Evolutionary conservation across 805 yeast genomes (phyloP), one percentile per base, ranked within the genome.

Genomic region (Candida coquimbonensis): DNA sequence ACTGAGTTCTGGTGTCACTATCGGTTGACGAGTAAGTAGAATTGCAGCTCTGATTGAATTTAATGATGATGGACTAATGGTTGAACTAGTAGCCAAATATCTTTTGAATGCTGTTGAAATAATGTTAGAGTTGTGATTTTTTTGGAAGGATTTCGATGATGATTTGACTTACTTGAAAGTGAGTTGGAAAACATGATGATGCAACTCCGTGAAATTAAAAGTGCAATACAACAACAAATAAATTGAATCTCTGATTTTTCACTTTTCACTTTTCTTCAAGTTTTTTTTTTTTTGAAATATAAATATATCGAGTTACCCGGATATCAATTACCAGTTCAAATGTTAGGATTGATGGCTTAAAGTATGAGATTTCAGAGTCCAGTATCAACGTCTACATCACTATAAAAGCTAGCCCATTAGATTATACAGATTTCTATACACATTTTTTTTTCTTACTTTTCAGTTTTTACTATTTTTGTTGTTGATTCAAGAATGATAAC

Each of bases 11-110:
- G 86, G 83, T 3, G 96, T 87, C 40, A 93, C 78, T 34, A 93
- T 73, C 27, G 99, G 99, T 36, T 73, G 74, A 66, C 99, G 76
- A 37, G 93, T 80, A 39, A 91, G 72, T 46, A 90, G 68, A 37
- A 87, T 60, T 11, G 83, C 80, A 4, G 82, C 76, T 47, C 53
- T 61, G 32, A 56, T 49, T 12, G 54, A 45, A 5, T 48, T 47
- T 9, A 58, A 44, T 29, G 55, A 43, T 2, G 56, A 51, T 11
- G 44, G 40, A 16, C 53, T 47, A 21, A 57, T 53, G 4, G 38
- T 39, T 16, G 59, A 55, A 21, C 24, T 21, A 26, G 52, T 36
- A 33, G 53, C 31, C 32, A 53, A 49, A 49, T 54, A 51, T 53
- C 57, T 53, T 39, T 45, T 53, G 26, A 56, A 40, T 8, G 53